Evolutionary conservation across 2,329 filamentous ascomycete genomes (phyloP), one percentile per base, ranked within the genome.

Genomic region (Mariannaea sp.): DNA sequence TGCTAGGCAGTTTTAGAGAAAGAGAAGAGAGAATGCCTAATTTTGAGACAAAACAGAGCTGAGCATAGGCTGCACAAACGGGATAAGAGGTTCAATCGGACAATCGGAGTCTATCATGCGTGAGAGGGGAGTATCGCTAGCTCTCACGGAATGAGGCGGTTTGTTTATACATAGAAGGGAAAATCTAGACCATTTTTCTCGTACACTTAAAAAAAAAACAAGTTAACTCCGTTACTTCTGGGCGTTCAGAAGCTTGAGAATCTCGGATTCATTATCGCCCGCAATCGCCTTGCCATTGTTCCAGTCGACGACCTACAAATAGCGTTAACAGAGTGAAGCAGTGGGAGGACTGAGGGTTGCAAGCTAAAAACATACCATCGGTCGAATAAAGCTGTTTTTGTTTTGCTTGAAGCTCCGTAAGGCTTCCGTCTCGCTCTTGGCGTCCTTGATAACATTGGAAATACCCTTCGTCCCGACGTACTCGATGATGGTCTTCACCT

Each of bases 231-330:
- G 26, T 60, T 69, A 70, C 56, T 75, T 76, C 49, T 84, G 71
- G 52, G 82, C 77, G 53, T 85, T 82, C 46, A 97, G 73, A 73
- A 96, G 80, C 74, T 88, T 91, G 68, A 96, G 74, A 56, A 97
- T 97, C 76, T 93, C 89, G 13, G 91, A 96, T 76, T 96, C 87
- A 60, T 89, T 86, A 44, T 89, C 90, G 16, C 90, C 90, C 20
- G 84, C 77, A 75, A 89, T 78, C 40, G 87, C 93, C 71, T 85
- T 89, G 60, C 92, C 94, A 71, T 93, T 92, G 70, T 88, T 90
- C 94, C 94, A 97, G 71, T 97, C 93, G 46, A 97, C 93, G 53
- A 88, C 75, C 82, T 73, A 22, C 7, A 49, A 29, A 47, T 40
- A 40, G 9, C 16, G 17, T 52, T 49, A 60, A 53, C 26, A 27